phyloP scores from a whole-genome alignment of 2,329 filamentous ascomycete genomes.

The Onygenales sp. region DNA sequence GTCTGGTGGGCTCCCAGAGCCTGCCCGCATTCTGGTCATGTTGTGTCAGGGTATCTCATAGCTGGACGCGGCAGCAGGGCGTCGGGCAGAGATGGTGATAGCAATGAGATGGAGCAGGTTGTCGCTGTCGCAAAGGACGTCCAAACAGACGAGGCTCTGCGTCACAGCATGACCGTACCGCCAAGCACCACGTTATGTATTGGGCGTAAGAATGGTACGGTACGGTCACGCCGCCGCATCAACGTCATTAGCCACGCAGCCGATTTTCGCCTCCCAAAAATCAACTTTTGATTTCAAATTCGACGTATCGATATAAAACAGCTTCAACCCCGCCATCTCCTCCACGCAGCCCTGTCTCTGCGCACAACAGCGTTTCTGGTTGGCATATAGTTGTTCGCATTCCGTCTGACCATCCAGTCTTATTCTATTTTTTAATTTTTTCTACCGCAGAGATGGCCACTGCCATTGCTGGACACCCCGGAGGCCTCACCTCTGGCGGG shows the following conservation, averaged over 20 bases:
- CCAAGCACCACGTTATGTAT: not conserved
- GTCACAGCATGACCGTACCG: not conserved
- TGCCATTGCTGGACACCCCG: not conserved
- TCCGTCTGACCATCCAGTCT: not conserved
- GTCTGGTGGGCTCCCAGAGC: constrained; percentile 25
- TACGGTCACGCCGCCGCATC: not conserved
- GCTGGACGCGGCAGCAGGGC: constrained; percentile 2
- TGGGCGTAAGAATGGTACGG: not conserved
- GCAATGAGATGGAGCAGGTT: not conserved
- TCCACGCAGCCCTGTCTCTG: not conserved
- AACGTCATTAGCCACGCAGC: constrained; percentile 1
- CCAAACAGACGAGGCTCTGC: not conserved
- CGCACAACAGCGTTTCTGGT: not conserved
- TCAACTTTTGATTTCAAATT: constrained; percentile 1
- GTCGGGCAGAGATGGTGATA: not conserved
- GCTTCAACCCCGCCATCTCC: not conserved
- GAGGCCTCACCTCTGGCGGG: constrained; percentile 10
- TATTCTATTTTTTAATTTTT: not conserved
- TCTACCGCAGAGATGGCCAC: constrained; percentile 5
- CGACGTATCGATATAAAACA: not conserved
- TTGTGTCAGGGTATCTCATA: constrained; percentile 20
- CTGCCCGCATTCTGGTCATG: constrained; percentile 36
- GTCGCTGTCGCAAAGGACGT: not conserved
- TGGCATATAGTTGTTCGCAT: not conserved
- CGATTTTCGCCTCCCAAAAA: not conserved